phyloP scores from a whole-genome alignment of 352 stramenopile genomes.

The Pythium apleroticum region DNA sequence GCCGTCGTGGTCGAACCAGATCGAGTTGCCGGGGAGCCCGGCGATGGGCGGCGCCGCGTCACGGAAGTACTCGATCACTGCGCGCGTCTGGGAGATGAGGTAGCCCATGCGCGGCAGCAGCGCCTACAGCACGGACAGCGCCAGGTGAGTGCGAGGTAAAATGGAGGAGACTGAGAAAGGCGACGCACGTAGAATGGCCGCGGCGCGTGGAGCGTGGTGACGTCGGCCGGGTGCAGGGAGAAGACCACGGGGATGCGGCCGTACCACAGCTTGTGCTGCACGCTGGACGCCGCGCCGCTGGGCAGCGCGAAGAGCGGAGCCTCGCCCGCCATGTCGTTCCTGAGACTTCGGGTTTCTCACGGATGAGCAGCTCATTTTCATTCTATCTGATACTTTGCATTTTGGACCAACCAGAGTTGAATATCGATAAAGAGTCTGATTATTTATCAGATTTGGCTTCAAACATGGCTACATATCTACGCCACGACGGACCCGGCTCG shows the following conservation, averaged over 20 bases:
- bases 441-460: background rate
- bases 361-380: background rate
- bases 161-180: background rate
- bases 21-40: conserved; percentile 43
- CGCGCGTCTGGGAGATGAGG: conserved; percentile 66
- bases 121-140: conserved; percentile 34
- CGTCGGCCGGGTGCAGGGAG: conserved; percentile 66
- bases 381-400: background rate
- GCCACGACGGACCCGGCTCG: conserved; percentile 17
- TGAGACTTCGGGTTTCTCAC: background rate
- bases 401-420: background rate
- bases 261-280: conserved; percentile 55
- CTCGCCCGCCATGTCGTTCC: background rate
- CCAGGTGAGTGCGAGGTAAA: conserved; percentile 3
- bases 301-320: background rate
- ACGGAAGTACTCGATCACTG: conserved; percentile 78
- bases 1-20: conserved; percentile 74
- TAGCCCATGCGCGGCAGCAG: conserved; percentile 86
- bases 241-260: conserved; percentile 75
- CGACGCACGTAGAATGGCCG: conserved; percentile 76
- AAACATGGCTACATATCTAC: conserved; percentile 9
- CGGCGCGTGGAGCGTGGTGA: conserved; percentile 78
- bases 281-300: background rate
- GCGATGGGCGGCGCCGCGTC: conserved; percentile 69
- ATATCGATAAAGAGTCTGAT: background rate